These are phyloP conservation scores for Neurospora pannonica DNA, from an alignment of 495 filamentous ascomycete species.

Conservation along the genomic window DNA sequence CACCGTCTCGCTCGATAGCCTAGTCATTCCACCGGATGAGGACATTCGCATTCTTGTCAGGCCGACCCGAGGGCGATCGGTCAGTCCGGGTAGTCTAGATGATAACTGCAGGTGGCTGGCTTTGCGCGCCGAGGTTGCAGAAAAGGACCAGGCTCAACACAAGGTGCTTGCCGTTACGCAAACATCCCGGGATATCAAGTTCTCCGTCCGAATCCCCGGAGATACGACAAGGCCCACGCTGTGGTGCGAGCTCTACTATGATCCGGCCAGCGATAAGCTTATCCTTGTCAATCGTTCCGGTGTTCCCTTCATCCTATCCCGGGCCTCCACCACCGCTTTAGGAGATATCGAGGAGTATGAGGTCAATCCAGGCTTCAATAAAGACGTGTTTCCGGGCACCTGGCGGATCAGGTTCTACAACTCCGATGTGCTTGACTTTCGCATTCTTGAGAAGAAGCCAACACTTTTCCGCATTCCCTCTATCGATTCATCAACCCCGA, in stretches of 20 bases:
- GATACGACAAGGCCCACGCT: slow-evolving; percentile 27
- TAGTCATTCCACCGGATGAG: slow-evolving; percentile 31
- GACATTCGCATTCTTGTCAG: slow-evolving; percentile 41
- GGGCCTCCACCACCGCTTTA: slow-evolving; percentile 20
- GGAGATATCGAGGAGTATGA: slow-evolving; percentile 25
- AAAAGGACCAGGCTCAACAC: slow-evolving; percentile 30
- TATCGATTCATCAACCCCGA: slow-evolving; percentile 5
- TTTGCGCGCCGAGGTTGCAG: slow-evolving; percentile 34
- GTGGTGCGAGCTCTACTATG: slow-evolving; percentile 41
- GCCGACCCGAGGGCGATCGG: slow-evolving; percentile 36
- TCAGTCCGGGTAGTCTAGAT: slow-evolving; percentile 35
- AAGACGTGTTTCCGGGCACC: slow-evolving; percentile 34
- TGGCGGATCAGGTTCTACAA: slow-evolving; percentile 37
- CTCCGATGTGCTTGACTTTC: slow-evolving; percentile 37
- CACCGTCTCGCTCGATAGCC: slow-evolving; percentile 33
- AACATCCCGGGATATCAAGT: slow-evolving; percentile 39
- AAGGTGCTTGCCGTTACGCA: slow-evolving; percentile 42
- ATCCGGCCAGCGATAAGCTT: slow-evolving; percentile 39
- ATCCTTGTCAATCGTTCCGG: slow-evolving; percentile 38
- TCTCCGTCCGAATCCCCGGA: slow-evolving; percentile 38
- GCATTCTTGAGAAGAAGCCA: slow-evolving; percentile 38
- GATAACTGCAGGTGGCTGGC: slow-evolving; percentile 35
- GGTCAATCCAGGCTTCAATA: slow-evolving; percentile 31
- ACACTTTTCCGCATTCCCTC: slow-evolving; percentile 19
- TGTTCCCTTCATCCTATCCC: slow-evolving; percentile 32